Percentiles rank a stretch among this genome's conserved stretches.
Evolutionary conservation across 257 asterid genomes (phyloP).

Genomic region (Nicotiana undulata): DNA sequence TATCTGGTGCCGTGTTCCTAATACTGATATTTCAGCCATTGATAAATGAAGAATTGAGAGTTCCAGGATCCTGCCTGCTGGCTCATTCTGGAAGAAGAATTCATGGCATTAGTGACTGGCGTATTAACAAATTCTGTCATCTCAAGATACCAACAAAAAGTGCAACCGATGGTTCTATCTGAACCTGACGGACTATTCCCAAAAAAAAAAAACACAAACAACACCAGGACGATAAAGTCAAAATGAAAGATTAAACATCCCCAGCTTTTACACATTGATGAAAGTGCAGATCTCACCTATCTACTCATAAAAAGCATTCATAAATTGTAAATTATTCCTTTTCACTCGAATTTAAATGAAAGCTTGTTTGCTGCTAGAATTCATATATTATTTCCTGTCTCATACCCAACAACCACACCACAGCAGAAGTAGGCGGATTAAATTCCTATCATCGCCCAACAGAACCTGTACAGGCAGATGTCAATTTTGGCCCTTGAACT

Average conservation of each 20-base stretch:
- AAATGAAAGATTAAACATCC: constrained; percentile 1
- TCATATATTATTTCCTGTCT: background rate
- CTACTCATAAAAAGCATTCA: background rate
- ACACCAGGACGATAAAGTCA: background rate
- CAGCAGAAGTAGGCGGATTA: background rate
- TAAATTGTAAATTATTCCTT: background rate
- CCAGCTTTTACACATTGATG: background rate
- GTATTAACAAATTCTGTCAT: background rate
- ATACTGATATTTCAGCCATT: constrained; percentile 80
- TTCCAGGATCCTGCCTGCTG: constrained; percentile 86
- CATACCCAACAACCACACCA: background rate
- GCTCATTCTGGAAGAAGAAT: constrained; percentile 46
- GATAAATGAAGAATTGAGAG: constrained; percentile 85
- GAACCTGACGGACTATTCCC: background rate
- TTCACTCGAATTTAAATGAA: background rate
- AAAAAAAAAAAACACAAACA: background rate
- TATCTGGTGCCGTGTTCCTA: constrained; percentile 85
- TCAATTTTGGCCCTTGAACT: background rate
- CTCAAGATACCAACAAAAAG: background rate
- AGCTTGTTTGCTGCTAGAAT: background rate
- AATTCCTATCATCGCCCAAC: background rate
- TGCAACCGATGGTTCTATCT: background rate
- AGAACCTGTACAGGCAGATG: background rate
- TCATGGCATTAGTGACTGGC: constrained; percentile 6
- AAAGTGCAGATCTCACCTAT: background rate